Base-by-base conservation (phyloP, 1,284 basidiomycete species). In the Microbotryum intermedium region DNA sequence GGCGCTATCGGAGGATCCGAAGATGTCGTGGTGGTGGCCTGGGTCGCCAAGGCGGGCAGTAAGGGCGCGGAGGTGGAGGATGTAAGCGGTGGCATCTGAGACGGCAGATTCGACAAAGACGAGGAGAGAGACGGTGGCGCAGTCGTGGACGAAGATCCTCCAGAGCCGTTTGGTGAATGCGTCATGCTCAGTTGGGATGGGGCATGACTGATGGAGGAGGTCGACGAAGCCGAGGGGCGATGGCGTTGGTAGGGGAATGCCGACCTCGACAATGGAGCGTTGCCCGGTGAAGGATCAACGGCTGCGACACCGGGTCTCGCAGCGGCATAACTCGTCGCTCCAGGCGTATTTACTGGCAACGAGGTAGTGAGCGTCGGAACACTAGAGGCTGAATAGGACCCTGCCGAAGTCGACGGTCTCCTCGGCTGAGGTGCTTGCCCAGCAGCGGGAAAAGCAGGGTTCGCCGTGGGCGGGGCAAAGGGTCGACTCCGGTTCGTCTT, bases 1-100 rank as follows among this genome's bases (percentile, higher is more conserved):
- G 63, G 50, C 0, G 66, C 47, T 25, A 68, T 65, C 4, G 66
- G 63, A 1, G 61, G 52, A 5, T 68, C 64, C 43, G 61, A 53
- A 10, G 56, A 11, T 4, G 57, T 43, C 11, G 50, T 30, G 20
- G 50, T 39, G 11, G 34, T 39, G 13, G 11, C 34, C 13, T 11
- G 34, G 13, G 11, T 39, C 18, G 34, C 10, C 5, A 39, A 30
- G 9, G 20, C 43, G 6, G 50, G 2, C 9, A 49, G 8, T 4
- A 25, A 29, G 20, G 34, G 50, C 28, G 50, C 34, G 39, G 51
- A 42, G 34, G 18, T 13, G 20, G 29, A 26, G 7, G 55, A 50
- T 30, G 56, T 53, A 20, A 34, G 46, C 11, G 47, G 44, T 5
- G 42, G n/a, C n/a, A 10, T 57, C 11, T 23, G 25, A 6, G 51